phyloP scores from a whole-genome alignment of 495 filamentous ascomycete genomes.

The Chlorociboria aeruginascens region DNA sequence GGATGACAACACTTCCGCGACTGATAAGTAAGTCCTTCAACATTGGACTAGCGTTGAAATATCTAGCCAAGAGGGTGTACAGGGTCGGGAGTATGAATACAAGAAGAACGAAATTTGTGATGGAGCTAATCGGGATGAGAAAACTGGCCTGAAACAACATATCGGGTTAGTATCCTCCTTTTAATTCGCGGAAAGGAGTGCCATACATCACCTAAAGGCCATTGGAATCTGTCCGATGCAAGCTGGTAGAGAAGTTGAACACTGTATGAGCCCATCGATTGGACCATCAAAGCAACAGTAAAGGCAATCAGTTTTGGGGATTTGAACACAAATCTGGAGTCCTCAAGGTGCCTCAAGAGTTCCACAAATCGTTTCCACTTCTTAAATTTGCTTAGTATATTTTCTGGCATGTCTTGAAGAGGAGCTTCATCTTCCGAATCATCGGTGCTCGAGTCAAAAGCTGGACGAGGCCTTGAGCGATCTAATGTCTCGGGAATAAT shows the following conservation, averaged over 20 bases:
- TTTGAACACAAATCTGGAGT: slow-evolving; percentile 1
- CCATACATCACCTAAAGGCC: slow-evolving; percentile 2
- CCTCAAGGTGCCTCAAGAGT: not conserved
- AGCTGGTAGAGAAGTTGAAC: slow-evolving; percentile 3
- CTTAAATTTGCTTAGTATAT: not conserved
- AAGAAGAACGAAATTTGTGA: slow-evolving; percentile 2
- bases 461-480: not conserved
- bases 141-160: not conserved
- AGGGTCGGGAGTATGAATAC: not conserved
- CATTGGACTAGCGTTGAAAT: not conserved
- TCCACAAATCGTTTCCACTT: not conserved
- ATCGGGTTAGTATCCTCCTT: not conserved
- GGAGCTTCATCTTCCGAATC: not conserved
- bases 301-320: not conserved
- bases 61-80: not conserved
- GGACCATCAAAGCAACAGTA: not conserved
- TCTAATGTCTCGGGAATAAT: not conserved
- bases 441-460: not conserved
- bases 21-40: slow-evolving; percentile 1
- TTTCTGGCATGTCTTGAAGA: not conserved
- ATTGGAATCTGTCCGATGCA: slow-evolving; percentile 1
- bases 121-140: not conserved
- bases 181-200: not conserved
- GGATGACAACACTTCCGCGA: slow-evolving; percentile 3
- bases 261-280: not conserved